These are phyloP conservation scores for Nitzschia putrida DNA, from an alignment of 108 stramenopile genomes.

Conservation along the genomic window DNA sequence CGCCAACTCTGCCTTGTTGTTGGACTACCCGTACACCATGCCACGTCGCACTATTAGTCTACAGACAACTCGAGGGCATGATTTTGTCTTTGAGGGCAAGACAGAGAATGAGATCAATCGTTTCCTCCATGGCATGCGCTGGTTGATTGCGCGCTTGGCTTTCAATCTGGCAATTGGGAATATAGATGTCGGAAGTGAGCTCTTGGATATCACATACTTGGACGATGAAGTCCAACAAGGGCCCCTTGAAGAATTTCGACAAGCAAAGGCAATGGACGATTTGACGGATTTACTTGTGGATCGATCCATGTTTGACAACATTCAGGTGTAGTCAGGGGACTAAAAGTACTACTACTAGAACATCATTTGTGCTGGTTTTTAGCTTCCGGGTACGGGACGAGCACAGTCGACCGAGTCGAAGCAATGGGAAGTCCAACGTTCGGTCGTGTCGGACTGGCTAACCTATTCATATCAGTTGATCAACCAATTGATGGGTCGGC, in stretches of 20 bases:
- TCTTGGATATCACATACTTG: slow-evolving; percentile 26
- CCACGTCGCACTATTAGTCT: slow-evolving; percentile 44
- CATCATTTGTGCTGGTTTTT: too few relatives aligned
- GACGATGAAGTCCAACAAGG: neutral
- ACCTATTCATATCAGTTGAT: too few relatives aligned
- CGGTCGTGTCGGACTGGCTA: too few relatives aligned
- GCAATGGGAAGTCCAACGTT: too few relatives aligned
- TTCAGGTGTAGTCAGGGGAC: neutral
- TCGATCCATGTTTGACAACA: slow-evolving; percentile 21
- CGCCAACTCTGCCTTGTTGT: slow-evolving; percentile 34
- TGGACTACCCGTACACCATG: slow-evolving; percentile 44
- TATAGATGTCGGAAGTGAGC: slow-evolving; percentile 40
- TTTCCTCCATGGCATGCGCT: slow-evolving; percentile 54
- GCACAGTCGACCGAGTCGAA: too few relatives aligned
- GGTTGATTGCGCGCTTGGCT: slow-evolving; percentile 53
- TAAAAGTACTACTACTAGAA: too few relatives aligned
- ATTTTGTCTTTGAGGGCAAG: slow-evolving; percentile 45
- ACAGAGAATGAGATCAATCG: slow-evolving; percentile 34
- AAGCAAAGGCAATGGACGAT: slow-evolving; percentile 41
- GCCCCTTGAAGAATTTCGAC: slow-evolving; percentile 2
- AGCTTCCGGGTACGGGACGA: too few relatives aligned
- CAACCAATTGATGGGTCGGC: too few relatives aligned
- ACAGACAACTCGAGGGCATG: slow-evolving; percentile 16
- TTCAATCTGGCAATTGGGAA: slow-evolving; percentile 60
- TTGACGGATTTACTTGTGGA: slow-evolving; percentile 45